These are phyloP conservation scores for Pterocarpus macrocarpus DNA, from an alignment of 306 rosid species.

Conservation along the genomic window DNA sequence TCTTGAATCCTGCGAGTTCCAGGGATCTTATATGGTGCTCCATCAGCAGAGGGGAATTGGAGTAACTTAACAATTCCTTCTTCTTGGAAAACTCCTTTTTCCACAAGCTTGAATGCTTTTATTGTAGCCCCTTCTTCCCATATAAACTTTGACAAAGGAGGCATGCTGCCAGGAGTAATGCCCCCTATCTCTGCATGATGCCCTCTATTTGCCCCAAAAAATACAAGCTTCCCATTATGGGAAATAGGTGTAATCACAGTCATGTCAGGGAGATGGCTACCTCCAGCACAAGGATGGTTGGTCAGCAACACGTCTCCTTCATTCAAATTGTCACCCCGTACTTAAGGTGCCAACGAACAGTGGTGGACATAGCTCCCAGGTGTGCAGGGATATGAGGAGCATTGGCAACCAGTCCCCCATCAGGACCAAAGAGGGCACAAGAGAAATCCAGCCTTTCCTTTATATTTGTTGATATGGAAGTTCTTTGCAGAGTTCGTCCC, in stretches of 20 bases:
- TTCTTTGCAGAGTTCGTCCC: constrained; percentile 96
- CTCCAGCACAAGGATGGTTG: constrained; percentile 96
- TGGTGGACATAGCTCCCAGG: constrained; percentile 93
- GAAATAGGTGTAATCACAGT: constrained; percentile 92
- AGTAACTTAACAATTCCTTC: constrained; percentile 77
- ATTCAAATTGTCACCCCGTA: constrained; percentile 71
- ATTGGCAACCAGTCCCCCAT: constrained; percentile 92
- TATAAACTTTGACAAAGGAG: constrained; percentile 87
- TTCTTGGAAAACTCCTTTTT: constrained; percentile 83
- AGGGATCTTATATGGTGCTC: constrained; percentile 56
- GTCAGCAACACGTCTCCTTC: constrained; percentile 96
- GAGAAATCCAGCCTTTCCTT: constrained; percentile 96
- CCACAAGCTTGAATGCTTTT: constrained; percentile 87
- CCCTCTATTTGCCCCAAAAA: constrained; percentile 92
- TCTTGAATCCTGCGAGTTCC: constrained; percentile 91
- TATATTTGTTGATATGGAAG: constrained; percentile 92
- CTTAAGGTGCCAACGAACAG: constrained; percentile 86
- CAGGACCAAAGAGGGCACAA: constrained; percentile 93
- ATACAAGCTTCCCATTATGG: constrained; percentile 70
- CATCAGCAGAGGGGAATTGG: constrained; percentile 64
- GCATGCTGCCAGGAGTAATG: constrained; percentile 97
- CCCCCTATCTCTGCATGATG: constrained; percentile 96
- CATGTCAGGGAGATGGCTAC: constrained; percentile 97
- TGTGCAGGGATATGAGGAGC: constrained; percentile 97
- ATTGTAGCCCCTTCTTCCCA: constrained; percentile 95